phyloP scores from a whole-genome alignment of 345 rosid species.

The Moringa oleifera region DNA sequence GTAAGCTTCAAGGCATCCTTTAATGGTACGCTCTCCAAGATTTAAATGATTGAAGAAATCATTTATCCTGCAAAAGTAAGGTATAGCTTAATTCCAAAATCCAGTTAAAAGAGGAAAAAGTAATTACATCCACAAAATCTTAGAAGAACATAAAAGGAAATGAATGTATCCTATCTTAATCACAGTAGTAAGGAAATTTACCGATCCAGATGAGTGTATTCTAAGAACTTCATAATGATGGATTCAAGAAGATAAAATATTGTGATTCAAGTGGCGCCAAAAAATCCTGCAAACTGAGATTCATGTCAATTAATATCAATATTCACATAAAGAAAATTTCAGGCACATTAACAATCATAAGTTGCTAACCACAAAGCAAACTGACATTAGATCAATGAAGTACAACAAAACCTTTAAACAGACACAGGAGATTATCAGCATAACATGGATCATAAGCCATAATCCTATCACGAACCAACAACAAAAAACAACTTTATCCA shows the following conservation, averaged over 20 bases:
- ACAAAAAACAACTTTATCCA: too few species aligned
- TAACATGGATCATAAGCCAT: too few species aligned
- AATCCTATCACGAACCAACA: too few species aligned
- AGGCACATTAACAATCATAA: too few species aligned
- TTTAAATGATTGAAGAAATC: constrained; percentile 59
- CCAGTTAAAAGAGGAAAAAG: not conserved
- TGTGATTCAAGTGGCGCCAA: too few species aligned
- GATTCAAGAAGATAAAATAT: not conserved
- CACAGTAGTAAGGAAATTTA: constrained; percentile 12
- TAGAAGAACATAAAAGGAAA: not conserved
- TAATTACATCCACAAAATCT: not conserved
- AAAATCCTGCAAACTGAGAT: not conserved
- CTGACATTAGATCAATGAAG: too few species aligned
- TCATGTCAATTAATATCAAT: not conserved
- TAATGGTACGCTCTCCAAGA: constrained; percentile 73
- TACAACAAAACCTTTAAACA: too few species aligned
- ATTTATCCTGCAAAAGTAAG: constrained; percentile 47
- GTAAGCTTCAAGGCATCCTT: constrained; percentile 80
- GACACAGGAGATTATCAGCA: too few species aligned
- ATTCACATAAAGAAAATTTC: not conserved
- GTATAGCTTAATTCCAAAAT: not conserved
- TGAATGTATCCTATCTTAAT: not conserved
- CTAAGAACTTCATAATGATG: constrained; percentile 69
- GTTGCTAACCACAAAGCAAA: too few species aligned
- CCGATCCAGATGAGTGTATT: constrained; percentile 76